Base-by-base conservation (phyloP, 305 asterid species). In the Petunia hybrid region DNA sequence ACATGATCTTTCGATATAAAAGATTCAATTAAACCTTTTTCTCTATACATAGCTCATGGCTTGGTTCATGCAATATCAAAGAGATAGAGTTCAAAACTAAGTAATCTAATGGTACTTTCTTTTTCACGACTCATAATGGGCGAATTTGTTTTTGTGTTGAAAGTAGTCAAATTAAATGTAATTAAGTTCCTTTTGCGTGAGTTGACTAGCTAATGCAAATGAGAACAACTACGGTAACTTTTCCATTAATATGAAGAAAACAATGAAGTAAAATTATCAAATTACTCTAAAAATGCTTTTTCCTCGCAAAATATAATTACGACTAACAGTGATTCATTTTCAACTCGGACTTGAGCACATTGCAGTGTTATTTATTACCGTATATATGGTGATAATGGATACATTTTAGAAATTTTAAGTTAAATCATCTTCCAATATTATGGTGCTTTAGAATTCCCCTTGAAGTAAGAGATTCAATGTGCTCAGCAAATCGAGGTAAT, bases 181-280 rank as follows among this genome's bases (percentile, higher is more conserved):
- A 22, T 22, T 22, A 22, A 67, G 38, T 67, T 10, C 75, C 75
- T 67, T 41, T 41, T 41, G 75, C 55, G 14, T 67, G 75, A 67
- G 55, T 1, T 59, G 2, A 16, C 38, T 16, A 4, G 12, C 16
- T 41, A 67, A 40, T 67, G 74, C 53, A 67, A 40, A 67, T 67
- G 74, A 67, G 3, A 14, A 42, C 5, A 14, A 16, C 5, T 41
- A 40, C n/a, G 53, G 74, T 14, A 66, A 66, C 6, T 14, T 41
- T 67, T 53, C 74, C 41, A 40, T 41, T 53, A 67, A 40, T 66
- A 8, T 12, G 12, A 66, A 13, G 36, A 1, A 66, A 66, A 40
- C 36, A 14, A 41, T 67, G 53, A 41, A n/a, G 13, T 41, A 41
- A 40, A 67, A 4, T 67, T 40, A n/a, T 67, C 53, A 67, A 36